Base-by-base conservation (phyloP, 768 basidiomycete genomes). In the Clavulina sp. region DNA sequence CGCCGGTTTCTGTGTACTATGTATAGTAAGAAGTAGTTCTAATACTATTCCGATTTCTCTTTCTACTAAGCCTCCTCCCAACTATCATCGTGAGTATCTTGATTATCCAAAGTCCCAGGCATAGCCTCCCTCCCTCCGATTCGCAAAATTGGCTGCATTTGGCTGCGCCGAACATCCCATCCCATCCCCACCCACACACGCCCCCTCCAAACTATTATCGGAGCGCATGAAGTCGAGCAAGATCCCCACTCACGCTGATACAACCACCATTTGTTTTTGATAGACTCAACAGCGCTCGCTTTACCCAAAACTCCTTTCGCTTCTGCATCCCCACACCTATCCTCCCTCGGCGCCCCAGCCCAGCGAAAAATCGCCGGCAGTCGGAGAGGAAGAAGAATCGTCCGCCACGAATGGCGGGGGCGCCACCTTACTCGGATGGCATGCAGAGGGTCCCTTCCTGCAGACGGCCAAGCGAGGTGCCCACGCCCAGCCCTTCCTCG, bases 371-470 rank as follows among this genome's bases (percentile, higher is more conserved):
- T n/a, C n/a, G n/a, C n/a, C n/a, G n/a, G n/a, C n/a, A n/a, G n/a
- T n/a, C n/a, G n/a, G n/a, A n/a, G n/a, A n/a, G n/a, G n/a, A n/a
- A n/a, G n/a, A n/a, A n/a, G n/a, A n/a, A n/a, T n/a, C n/a, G n/a
- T n/a, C n/a, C n/a, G n/a, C n/a, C n/a, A n/a, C n/a, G n/a, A n/a
- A n/a, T n/a, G n/a, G n/a, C n/a, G n/a, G n/a, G n/a, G n/a, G n/a
- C 6, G 86, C 88, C 0, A 79, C 75, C 31, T 63, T 88, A 2
- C 73, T 92, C 9, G 89, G 89, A 26, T 92, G 84, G 81, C 89
- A 93, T 57, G 84, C 75, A 26, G 89, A 93, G 65, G 89, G 89
- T 0, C 88, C 89, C 0, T 92, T 91, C 68, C 71, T 91, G 40
- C 80, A 86, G 51, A 66, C 76, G 36, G 72, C 73, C n/a, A 88